Evolutionary conservation across 2,329 filamentous ascomycete species (phyloP), one percentile per base, ranked within the genome.

Genomic region (Colletotrichum sp.): DNA sequence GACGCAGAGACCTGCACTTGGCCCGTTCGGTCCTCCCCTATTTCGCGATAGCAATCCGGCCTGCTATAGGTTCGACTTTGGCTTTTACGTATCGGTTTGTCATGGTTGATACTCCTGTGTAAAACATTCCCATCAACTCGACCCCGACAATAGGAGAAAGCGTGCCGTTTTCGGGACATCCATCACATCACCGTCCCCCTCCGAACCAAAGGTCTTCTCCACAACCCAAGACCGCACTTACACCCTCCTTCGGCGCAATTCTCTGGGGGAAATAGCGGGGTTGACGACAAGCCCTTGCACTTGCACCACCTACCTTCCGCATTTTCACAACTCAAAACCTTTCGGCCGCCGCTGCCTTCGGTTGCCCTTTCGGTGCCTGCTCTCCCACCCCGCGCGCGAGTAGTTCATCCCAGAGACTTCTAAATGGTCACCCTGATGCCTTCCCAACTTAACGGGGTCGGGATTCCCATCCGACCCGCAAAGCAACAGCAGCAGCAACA

Each of bases 381-480:
- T 70, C 73, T 77, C 39, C 39, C 39, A 44, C 39, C 69, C 62
- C 69, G 63, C 69, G 64, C 67, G 61, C 70, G 64, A 75, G 67
- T 44, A 75, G 67, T 71, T 52, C 32, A 15, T 70, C 52, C 68
- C 65, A 22, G 36, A 71, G 67, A 32, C 66, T 62, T 65, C 69
- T 76, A 77, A 68, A 78, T 78, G 77, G 77, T 78, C 34, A 77
- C 75, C 62, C 67, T 77, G 73, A 84, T 85, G 83, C 83, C 83
- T 77, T 80, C 81, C 71, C 82, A 84, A 78, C 78, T 83, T 39
- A 80, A 82, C 75, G 80, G 83, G 77, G 82, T 79, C 66, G 79
- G 84, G 62, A 80, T 85, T 64, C 80, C 83, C 71, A 80, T 83
- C 73, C 80, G 84, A 78, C 83, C 83, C 79, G 82, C 80, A 68